Evolutionary conservation across 1,284 basidiomycete species (phyloP).

Genomic region (Cutaneotrichosporon dermatis): DNA sequence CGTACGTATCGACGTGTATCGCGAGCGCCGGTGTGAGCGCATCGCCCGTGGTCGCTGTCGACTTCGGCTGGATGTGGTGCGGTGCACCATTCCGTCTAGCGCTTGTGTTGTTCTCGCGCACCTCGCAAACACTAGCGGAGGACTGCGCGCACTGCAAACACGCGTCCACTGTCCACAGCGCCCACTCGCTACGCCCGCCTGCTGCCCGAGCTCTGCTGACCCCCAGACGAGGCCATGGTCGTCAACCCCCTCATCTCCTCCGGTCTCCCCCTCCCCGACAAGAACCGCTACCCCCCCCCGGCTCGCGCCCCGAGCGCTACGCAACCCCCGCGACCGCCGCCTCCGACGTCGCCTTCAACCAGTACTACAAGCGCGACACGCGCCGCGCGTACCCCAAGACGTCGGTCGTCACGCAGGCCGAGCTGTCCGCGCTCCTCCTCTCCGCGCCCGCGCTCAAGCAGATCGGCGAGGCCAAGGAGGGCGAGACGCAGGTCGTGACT

Average conservation of each 20-base stretch:
- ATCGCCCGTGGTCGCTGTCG: no score
- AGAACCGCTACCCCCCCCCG: slow-evolving; percentile 83
- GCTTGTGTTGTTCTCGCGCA: no score
- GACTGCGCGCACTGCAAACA: no score
- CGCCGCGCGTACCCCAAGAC: slow-evolving; percentile 82
- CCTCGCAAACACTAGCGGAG: no score
- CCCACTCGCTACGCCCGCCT: background rate
- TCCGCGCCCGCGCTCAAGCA: slow-evolving; percentile 70
- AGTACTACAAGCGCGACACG: slow-evolving; percentile 91
- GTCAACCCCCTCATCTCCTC: slow-evolving; percentile 86
- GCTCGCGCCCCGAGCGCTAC: slow-evolving; percentile 77
- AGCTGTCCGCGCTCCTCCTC: slow-evolving; percentile 74
- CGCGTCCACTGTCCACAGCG: no score
- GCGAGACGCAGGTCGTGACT: slow-evolving; percentile 31
- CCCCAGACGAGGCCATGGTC: slow-evolving; percentile 8
- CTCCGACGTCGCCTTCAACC: slow-evolving; percentile 49
- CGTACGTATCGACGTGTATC: slow-evolving; percentile 54
- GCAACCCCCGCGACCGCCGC: slow-evolving; percentile 82
- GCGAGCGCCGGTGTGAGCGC: background rate
- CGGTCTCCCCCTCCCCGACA: slow-evolving; percentile 71
- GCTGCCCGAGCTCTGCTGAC: slow-evolving; percentile 53
- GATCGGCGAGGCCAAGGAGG: slow-evolving; percentile 66
- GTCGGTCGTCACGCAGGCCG: slow-evolving; percentile 73
- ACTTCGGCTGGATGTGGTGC: no score
- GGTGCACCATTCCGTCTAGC: no score